Conservation (phyloP, 805 yeast species). For the Dipodascopsis tothii region DNA sequence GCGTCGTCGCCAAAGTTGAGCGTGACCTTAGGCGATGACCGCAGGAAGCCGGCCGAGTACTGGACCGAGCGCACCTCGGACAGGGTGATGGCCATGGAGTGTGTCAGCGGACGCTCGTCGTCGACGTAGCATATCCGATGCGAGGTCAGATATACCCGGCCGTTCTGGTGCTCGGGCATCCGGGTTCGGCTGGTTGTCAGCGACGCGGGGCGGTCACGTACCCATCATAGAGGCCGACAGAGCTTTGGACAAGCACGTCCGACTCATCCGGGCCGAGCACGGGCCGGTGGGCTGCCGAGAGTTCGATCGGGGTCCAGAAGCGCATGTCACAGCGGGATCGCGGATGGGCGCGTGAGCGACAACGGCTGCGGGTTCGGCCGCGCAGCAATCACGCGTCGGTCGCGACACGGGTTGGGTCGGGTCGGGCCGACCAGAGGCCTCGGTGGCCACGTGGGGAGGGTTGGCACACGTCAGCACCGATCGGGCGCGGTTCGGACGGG, state of each 20-base stretch:
- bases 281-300: slow-evolving; percentile 31
- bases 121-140: slow-evolving; percentile 68
- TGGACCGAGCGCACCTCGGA: slow-evolving; percentile 32
- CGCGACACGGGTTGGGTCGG: no score
- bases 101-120: slow-evolving; percentile 34
- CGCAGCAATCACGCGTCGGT: no score
- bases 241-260: slow-evolving; percentile 45
- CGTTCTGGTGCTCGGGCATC: slow-evolving; percentile 56
- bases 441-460: no score
- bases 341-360: no score
- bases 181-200: slow-evolving; percentile 33
- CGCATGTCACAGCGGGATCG: slow-evolving; percentile 3
- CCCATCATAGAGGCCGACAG: slow-evolving; percentile 70
- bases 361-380: no score
- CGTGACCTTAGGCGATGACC: slow-evolving; percentile 68
- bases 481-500: no score
- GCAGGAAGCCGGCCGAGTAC: slow-evolving; percentile 46
- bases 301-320: slow-evolving; percentile 27
- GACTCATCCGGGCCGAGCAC: slow-evolving; percentile 36
- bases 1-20: slow-evolving; percentile 21
- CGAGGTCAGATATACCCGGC: slow-evolving; percentile 71
- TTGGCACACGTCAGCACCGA: no score
- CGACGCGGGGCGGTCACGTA: slow-evolving; percentile 1
- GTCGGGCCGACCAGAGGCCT: no score
- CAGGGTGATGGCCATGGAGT: slow-evolving; percentile 44